Evolutionary conservation across 2,329 filamentous ascomycete genomes (phyloP).

Genomic region (Aspergillus versicolor): DNA sequence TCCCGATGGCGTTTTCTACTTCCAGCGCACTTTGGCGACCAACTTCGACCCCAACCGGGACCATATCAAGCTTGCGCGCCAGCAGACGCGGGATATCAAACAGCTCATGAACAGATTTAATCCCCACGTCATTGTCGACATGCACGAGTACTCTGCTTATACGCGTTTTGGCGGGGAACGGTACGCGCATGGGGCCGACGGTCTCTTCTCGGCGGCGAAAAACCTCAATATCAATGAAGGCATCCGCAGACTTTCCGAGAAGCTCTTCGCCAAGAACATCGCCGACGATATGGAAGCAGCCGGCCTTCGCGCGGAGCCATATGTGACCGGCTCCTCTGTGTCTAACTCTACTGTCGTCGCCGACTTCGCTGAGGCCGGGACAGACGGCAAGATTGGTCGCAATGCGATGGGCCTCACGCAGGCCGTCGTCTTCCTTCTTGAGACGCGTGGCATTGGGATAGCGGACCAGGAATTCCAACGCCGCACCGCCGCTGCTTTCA

Average conservation of each 20-base stretch:
- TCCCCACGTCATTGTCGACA: constrained; percentile 4
- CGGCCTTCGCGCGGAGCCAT: constrained; percentile 5
- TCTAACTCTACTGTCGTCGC: neutral
- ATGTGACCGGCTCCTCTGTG: constrained; percentile 3
- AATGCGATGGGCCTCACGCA: constrained; percentile 10
- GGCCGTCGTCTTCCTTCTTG: constrained; percentile 2
- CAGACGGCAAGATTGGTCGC: constrained; percentile 4
- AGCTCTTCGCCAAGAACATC: constrained; percentile 7
- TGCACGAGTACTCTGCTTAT: constrained; percentile 5
- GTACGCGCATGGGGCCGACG: constrained; percentile 4
- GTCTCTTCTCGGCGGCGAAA: constrained; percentile 7
- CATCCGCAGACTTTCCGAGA: constrained; percentile 4
- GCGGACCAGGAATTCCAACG: constrained; percentile 8
- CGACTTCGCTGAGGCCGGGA: constrained; percentile 9
- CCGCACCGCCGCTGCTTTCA: constrained; percentile 1
- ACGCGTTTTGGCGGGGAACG: neutral
- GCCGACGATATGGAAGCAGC: constrained; percentile 3
- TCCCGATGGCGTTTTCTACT: constrained; percentile 5
- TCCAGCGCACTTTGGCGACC: constrained; percentile 4
- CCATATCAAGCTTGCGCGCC: constrained; percentile 7
- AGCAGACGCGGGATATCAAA: constrained; percentile 7
- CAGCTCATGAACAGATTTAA: constrained; percentile 2
- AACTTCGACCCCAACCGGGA: constrained; percentile 10
- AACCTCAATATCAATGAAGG: constrained; percentile 8
- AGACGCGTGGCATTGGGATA: constrained; percentile 7